Base-by-base conservation (phyloP, 2,329 filamentous ascomycete genomes). In the Aspergillus sp. region DNA sequence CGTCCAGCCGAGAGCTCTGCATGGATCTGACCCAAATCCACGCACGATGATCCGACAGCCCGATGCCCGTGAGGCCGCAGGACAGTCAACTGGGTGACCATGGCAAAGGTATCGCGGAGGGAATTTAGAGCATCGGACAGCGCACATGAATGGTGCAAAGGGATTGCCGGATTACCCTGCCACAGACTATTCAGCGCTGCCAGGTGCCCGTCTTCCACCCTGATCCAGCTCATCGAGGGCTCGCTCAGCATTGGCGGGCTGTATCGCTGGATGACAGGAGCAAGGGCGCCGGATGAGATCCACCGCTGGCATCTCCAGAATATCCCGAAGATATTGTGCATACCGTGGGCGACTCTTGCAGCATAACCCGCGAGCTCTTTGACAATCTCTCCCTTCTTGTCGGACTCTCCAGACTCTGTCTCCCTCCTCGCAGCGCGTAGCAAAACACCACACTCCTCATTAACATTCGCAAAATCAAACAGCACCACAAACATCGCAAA, bases 251-350 rank as follows among this genome's bases (percentile, higher is more conserved):
- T 33, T 3, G 54, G 46, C 5, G 54, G 37, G 1, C 24, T 23
- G 9, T 52, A 51, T 24, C 54, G 47, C 40, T 40, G 27, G n/a
- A 56, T 41, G 12, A 37, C 40, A 2, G 54, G 24, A 1, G 40
- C n/a, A 6, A 56, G 19, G 0, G 40, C 40, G 6, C 47, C 17
- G 2, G 40, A 39, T n/a, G 54, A 56, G 9, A 46, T 51, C 54
- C 54, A 56, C 24, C 43, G 33, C 27, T 51, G 54, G 19, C 40
- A 56, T n/a, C 47, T 9, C 54, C 47, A 56, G 40, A 56, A 56
- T 5, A 56, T 56, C 1, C 27, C 19, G 14, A 56, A 56, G 40
- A 51, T 51, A n/a, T 51, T 45, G 2, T 56, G 46, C 6, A 51
- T 37, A 3, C 45, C 45, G 2, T 37, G 54, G 1, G 31, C 27